Conservation (phyloP, 768 basidiomycete species). For the Lactifluus echinatus region DNA sequence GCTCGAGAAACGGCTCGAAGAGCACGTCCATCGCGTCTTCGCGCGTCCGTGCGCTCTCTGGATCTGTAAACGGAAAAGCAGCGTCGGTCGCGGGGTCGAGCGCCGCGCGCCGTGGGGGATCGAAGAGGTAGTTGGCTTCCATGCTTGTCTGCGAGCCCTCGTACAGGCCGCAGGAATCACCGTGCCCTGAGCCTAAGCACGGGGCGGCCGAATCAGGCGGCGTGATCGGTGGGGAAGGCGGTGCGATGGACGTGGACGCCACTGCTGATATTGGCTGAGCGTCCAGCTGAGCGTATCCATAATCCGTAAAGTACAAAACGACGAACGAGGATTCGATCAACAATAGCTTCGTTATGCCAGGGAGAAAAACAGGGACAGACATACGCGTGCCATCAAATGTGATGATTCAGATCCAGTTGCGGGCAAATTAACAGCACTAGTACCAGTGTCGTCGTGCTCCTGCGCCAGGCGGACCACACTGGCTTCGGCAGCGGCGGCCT, state of each 20-base stretch:
- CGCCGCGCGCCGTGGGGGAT: not conserved
- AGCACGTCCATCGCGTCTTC: conserved; percentile 7
- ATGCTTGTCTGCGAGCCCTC: conserved; percentile 5
- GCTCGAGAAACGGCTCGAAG: not conserved
- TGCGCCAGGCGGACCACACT: not conserved
- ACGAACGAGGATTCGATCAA: not conserved
- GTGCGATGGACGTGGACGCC: not conserved
- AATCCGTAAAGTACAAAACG: too few relatives aligned
- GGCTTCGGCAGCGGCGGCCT: not conserved
- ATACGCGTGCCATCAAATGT: not conserved
- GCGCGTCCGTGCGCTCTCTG: conserved; percentile 8
- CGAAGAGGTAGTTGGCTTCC: conserved; percentile 1
- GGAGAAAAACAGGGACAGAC: not conserved
- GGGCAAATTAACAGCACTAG: too few relatives aligned
- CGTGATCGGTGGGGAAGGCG: not conserved
- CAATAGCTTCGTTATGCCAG: not conserved
- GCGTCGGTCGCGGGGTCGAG: not conserved
- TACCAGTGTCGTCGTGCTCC: too few relatives aligned
- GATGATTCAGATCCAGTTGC: not conserved
- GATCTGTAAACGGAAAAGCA: not conserved
- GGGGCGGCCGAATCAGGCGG: not conserved
- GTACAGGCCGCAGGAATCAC: not conserved
- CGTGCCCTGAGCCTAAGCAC: not conserved
- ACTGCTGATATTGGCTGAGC: not conserved
- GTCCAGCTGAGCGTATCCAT: too few relatives aligned